These are phyloP conservation scores for Fusarium piperis DNA, from an alignment of 2,329 filamentous ascomycete species.

Conservation along the genomic window DNA sequence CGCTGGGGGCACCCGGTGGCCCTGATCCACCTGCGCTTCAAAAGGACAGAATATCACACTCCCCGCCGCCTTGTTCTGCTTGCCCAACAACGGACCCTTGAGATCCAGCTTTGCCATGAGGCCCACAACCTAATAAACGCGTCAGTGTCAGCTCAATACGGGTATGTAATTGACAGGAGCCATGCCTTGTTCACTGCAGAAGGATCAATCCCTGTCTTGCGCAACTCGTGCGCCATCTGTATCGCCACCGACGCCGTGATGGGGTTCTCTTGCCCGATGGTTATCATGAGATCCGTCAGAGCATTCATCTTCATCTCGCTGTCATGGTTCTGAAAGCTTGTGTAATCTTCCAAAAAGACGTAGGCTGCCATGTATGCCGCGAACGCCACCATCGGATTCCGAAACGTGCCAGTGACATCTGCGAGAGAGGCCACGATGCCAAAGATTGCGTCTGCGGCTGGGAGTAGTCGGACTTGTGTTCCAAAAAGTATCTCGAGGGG, in stretches of 20 bases:
- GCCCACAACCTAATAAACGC: slow-evolving; percentile 9
- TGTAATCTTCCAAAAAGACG: slow-evolving; percentile 76
- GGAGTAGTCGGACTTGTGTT: slow-evolving; percentile 74
- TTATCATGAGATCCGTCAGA: slow-evolving; percentile 72
- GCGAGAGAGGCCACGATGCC: slow-evolving; percentile 72
- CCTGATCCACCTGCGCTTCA: slow-evolving; percentile 13
- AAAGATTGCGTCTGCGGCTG: slow-evolving; percentile 83
- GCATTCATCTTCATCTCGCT: slow-evolving; percentile 69
- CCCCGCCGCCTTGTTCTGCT: slow-evolving; percentile 17
- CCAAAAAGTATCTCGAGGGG: slow-evolving; percentile 44
- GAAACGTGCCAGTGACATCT: slow-evolving; percentile 52
- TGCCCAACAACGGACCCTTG: slow-evolving; percentile 30
- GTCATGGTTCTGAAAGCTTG: slow-evolving; percentile 64
- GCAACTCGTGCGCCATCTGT: slow-evolving; percentile 73
- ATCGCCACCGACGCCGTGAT: slow-evolving; percentile 75
- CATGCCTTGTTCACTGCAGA: slow-evolving; percentile 37
- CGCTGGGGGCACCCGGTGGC: slow-evolving; percentile 22
- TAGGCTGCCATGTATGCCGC: slow-evolving; percentile 76
- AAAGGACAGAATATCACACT: slow-evolving; percentile 38
- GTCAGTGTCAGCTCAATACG: neutral
- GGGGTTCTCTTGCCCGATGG: slow-evolving; percentile 71
- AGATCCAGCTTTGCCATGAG: slow-evolving; percentile 25
- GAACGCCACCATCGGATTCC: slow-evolving; percentile 77
- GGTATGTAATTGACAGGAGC: neutral
- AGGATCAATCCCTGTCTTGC: slow-evolving; percentile 48